Evolutionary conservation across 495 filamentous ascomycete species (phyloP).

Genomic region (Ascobolus immersus): DNA sequence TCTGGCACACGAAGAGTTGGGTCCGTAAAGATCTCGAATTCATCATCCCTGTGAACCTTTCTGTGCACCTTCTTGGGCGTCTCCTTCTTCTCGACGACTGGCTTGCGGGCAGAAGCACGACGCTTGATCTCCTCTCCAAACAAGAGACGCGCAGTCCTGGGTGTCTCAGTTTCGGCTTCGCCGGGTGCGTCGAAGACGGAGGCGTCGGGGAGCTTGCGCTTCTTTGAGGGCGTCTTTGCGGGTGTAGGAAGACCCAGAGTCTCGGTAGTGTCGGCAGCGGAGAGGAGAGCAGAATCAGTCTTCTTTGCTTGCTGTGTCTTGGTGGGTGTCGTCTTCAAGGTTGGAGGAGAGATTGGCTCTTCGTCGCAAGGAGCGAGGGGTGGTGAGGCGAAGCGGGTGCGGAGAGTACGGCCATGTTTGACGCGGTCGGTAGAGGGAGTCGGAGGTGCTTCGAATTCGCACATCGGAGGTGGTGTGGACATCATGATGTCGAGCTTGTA

Average conservation of each 20-base stretch:
- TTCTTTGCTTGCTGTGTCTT: too few species aligned
- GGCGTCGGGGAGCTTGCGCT: constrained; percentile 25
- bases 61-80: constrained; percentile 30
- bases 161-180: background rate
- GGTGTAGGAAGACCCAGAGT: constrained; percentile 54
- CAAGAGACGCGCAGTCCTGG: background rate
- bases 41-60: constrained; percentile 32
- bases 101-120: constrained; percentile 28
- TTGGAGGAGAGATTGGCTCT: too few species aligned
- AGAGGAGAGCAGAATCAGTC: too few species aligned
- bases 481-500: too few species aligned
- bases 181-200: background rate
- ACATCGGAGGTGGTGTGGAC: too few species aligned
- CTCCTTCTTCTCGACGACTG: constrained; percentile 29
- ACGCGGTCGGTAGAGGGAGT: too few species aligned
- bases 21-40: constrained; percentile 69
- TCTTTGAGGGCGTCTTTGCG: constrained; percentile 63
- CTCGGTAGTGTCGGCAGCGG: background rate
- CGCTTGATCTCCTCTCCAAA: constrained; percentile 9
- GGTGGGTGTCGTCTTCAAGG: too few species aligned
- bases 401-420: too few species aligned
- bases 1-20: constrained; percentile 64
- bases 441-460: too few species aligned
- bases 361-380: too few species aligned
- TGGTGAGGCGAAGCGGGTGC: too few species aligned